A percentile compares a stretch with the other conserved stretches of the same genome.
These are phyloP conservation scores for Xylaria sp. DNA, from an alignment of 2,329 filamentous ascomycete genomes.

Conservation along the genomic window DNA sequence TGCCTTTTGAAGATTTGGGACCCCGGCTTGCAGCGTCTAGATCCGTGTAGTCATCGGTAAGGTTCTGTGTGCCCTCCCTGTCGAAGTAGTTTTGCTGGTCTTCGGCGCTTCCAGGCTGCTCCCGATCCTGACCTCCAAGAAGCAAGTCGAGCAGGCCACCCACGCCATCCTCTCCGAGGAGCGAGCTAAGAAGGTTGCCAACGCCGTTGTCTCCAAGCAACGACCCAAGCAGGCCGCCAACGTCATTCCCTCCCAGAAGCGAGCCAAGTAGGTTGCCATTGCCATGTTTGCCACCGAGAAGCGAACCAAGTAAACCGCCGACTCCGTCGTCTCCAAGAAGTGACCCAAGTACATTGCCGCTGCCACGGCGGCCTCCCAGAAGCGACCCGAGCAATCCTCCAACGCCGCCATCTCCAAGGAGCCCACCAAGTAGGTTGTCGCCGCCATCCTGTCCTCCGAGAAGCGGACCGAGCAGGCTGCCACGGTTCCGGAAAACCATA, in stretches of 20 bases:
- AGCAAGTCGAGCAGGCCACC: background rate
- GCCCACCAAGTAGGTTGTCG: background rate
- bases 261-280: too few species aligned
- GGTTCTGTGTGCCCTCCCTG: background rate
- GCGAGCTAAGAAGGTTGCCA: too few species aligned
- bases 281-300: too few species aligned
- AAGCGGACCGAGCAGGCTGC: constrained; percentile 27
- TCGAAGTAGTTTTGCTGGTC: background rate
- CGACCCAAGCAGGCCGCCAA: too few species aligned
- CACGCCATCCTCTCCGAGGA: too few species aligned
- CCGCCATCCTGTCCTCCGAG: background rate
- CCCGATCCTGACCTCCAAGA: background rate
- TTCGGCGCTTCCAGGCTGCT: background rate
- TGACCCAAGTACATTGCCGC: too few species aligned
- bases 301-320: too few species aligned
- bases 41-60: background rate
- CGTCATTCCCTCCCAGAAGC: too few species aligned
- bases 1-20: too few species aligned
- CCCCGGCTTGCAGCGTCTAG: background rate
- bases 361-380: background rate
- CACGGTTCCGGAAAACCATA: constrained; percentile 32
- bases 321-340: too few species aligned
- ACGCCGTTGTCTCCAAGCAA: too few species aligned
- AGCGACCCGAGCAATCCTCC: background rate
- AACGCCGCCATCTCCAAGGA: background rate